Conservation (phyloP, 257 asterid species). For the Gentiana straminea region DNA sequence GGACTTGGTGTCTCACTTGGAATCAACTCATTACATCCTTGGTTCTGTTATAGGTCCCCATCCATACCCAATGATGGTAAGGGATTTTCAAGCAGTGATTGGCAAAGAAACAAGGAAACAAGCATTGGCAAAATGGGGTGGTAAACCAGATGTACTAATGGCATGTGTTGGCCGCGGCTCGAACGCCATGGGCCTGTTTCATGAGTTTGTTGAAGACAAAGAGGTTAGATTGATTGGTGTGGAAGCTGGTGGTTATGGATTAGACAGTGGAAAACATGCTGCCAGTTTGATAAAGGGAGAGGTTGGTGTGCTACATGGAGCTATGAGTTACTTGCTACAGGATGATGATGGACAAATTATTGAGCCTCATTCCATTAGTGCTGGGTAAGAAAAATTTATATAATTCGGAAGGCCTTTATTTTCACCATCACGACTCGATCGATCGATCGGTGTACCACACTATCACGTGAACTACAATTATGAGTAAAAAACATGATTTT, state of each 20-base stretch:
- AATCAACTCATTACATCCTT: constrained; percentile 34
- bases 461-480: too few species aligned
- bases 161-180: constrained; percentile 79
- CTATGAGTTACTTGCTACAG: constrained; percentile 88
- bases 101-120: constrained; percentile 71
- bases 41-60: constrained; percentile 77
- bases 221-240: constrained; percentile 63
- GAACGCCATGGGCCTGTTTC: constrained; percentile 69
- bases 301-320: constrained; percentile 82
- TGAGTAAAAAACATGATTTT: too few species aligned
- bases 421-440: too few species aligned
- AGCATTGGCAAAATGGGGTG: constrained; percentile 58
- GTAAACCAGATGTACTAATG: constrained; percentile 58
- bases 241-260: constrained; percentile 54
- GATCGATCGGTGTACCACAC: too few species aligned
- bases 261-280: constrained; percentile 47
- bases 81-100: constrained; percentile 59
- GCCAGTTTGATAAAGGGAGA: constrained; percentile 59
- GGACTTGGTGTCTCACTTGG: constrained; percentile 51
- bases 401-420: too few species aligned
- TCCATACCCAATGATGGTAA: constrained; percentile 63
- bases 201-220: constrained; percentile 53
- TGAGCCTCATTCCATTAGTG: constrained; percentile 90
- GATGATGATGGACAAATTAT: constrained; percentile 85
- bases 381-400: constrained; percentile 39